Evolutionary conservation across 257 asterid genomes (phyloP), one percentile per base, ranked within the genome.

Genomic region (Lavandula angustifolia): DNA sequence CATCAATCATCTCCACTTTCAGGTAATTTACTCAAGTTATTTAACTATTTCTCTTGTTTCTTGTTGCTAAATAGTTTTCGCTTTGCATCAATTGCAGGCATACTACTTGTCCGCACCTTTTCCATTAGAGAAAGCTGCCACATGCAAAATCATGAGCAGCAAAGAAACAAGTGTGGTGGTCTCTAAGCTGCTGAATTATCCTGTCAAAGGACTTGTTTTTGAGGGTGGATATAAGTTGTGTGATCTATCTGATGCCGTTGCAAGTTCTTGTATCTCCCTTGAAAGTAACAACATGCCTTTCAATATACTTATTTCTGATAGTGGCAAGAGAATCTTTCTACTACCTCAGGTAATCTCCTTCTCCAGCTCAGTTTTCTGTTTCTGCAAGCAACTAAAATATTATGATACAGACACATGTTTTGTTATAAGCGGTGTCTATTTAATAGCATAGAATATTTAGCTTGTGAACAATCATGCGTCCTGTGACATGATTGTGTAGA

Each of bases 1-100:
- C 60, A 86, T 88, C 53, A 86, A 88, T 70, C 95, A 86, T 76
- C 96, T 84, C 60, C 96, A 88, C 78, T 88, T 86, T 69, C 96
- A 88, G 94, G 96, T 88, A 62, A 62, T 9, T 57, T 59, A 13
- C 58, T 29, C 18, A 17, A 32, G 61, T 53, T 14, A 34, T 57
- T 17, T 12, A 40, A 11, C 70, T 67, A 56, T 52, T 9, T 9
- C 27, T 8, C 47, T 35, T 31, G 37, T 48, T 5, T 60, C 33
- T 50, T 41, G 37, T 54, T 3, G 47, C 34, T 59, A 44, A 44
- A 31, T 58, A 56, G 38, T 55, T 42, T 11, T 44, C 9, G 54
- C 16, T 48, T 5, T 71, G 29, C 52, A 41, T 53, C 56, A 52
- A 59, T 33, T 18, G 14, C 81, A 88, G 92, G 96, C 90, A 9